Evolutionary conservation across 257 asterid genomes (phyloP).

Genomic region (Plantago elongata): DNA sequence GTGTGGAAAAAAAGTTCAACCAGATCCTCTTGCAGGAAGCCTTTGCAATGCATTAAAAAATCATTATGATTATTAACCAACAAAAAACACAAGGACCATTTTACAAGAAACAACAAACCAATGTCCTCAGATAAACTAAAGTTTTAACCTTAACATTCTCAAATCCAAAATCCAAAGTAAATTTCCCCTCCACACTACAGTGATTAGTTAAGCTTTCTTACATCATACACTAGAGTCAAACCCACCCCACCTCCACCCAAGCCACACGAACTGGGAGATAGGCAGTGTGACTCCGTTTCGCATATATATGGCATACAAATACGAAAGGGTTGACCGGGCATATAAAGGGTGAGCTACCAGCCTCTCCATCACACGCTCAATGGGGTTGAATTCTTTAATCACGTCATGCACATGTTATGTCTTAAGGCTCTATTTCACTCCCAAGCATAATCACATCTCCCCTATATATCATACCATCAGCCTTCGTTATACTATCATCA

Average conservation of each 20-base stretch:
- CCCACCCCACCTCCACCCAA: not conserved
- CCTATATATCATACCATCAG: slow-evolving; percentile 25
- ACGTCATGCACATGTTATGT: slow-evolving; percentile 66
- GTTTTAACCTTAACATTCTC: slow-evolving; percentile 16
- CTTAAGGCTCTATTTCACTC: slow-evolving; percentile 3
- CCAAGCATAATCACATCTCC: slow-evolving; percentile 23
- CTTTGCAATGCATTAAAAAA: slow-evolving; percentile 28
- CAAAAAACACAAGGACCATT: not conserved
- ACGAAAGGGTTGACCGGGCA: slow-evolving; percentile 50
- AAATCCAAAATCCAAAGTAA: not conserved
- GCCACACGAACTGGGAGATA: not conserved
- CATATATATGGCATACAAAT: not conserved
- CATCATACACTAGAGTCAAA: slow-evolving; percentile 12
- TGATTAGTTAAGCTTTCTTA: not conserved
- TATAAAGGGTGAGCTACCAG: slow-evolving; percentile 63
- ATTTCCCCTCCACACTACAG: not conserved
- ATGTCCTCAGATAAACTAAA: not conserved
- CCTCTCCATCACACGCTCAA: slow-evolving; percentile 71
- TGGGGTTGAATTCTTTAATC: slow-evolving; percentile 80
- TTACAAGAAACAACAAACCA: slow-evolving; percentile 22
- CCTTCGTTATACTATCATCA: slow-evolving; percentile 8
- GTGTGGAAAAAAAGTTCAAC: not conserved
- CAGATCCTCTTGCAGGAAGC: slow-evolving; percentile 21
- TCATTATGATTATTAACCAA: slow-evolving; percentile 14
- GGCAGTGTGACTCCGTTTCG: not conserved